Base-by-base conservation (phyloP, 2,329 filamentous ascomycete genomes). In the Macrophomina phaseolina region DNA sequence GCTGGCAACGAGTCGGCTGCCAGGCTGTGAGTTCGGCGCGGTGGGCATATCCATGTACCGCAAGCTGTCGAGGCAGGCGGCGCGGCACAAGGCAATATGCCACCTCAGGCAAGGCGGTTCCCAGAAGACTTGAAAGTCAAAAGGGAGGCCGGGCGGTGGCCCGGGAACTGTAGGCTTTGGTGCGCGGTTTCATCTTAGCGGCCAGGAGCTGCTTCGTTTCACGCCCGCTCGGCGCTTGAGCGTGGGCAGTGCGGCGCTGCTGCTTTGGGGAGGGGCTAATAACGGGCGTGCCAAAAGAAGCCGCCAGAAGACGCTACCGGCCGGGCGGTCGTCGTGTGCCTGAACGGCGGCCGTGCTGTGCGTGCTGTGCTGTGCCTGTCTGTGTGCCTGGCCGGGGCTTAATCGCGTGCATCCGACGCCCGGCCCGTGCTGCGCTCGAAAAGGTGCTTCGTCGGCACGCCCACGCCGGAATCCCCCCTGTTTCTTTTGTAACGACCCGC, bases 191-290 rank as follows among this genome's bases (percentile, higher is more conserved):
- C 58, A 62, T 18, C 40, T 58, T 55, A 34, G 28, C 40, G 38
- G 56, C 56, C 56, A 61, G 56, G 56, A 61, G 56, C 42, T 9
- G 53, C 56, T 62, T 49, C 58, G 58, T 62, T 62, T 62, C 58
- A 62, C 14, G 5, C 12, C 30, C 28, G 23, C 12, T n/a, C 36
- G 36, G 48, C 18, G 48, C 48, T 28, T 30, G 18, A 51, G 48
- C 55, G 34, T 36, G 53, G 53, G 53, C 53, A 58, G 36, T n/a
- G 53, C 38, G 53, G 52, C 32, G 9, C 53, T 58, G 42, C 42
- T 45, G 42, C 16, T 45, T 45, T 45, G 42, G 42, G 42, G 42
- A 45, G 42, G 45, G 42, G 42, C 42, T 45, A 45, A 45, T 6
- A 45, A 45, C 42, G 42, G 42, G 42, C 42, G 12, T 16, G 42